Percentiles rank a stretch among this genome's conserved stretches.
Evolutionary conservation across 2,329 filamentous ascomycete species (phyloP).

Genomic region (Emmonsiellopsis sp.): DNA sequence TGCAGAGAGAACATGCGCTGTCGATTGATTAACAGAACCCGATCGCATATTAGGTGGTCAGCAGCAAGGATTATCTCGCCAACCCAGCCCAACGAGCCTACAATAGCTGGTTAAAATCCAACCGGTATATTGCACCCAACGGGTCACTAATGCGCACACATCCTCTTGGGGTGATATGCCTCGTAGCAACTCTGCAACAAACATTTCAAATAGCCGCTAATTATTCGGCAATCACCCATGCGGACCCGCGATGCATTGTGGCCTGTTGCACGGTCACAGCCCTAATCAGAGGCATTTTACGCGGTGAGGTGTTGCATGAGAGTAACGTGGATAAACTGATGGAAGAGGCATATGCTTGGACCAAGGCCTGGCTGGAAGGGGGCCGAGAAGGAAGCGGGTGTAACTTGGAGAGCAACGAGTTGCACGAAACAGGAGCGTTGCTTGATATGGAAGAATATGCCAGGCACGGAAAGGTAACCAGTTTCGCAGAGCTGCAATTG

Average conservation of each 20-base stretch:
- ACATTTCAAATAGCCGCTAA: slow-evolving; percentile 36
- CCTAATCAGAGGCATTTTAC: slow-evolving; percentile 38
- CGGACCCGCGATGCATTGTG: slow-evolving; percentile 43
- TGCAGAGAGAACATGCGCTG: too few relatives aligned
- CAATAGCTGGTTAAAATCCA: slow-evolving; percentile 32
- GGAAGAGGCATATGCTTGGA: slow-evolving; percentile 33
- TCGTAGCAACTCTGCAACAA: slow-evolving; percentile 32
- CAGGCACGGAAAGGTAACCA: slow-evolving; percentile 29
- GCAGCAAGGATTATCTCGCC: slow-evolving; percentile 28
- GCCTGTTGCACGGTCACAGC: slow-evolving; percentile 40
- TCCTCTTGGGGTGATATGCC: slow-evolving; percentile 40
- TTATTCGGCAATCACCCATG: slow-evolving; percentile 40
- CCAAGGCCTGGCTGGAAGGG: slow-evolving; percentile 19
- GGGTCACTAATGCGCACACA: slow-evolving; percentile 47
- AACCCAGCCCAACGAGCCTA: slow-evolving; percentile 34
- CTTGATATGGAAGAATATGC: slow-evolving; percentile 35
- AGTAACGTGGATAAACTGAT: slow-evolving; percentile 34
- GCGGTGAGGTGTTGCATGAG: slow-evolving; percentile 35
- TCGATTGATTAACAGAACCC: neutral
- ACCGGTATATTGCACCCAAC: slow-evolving; percentile 38
- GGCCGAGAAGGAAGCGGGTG: slow-evolving; percentile 14
- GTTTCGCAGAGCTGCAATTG: slow-evolving; percentile 33
- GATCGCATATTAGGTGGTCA: slow-evolving; percentile 18
- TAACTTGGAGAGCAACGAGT: slow-evolving; percentile 3
- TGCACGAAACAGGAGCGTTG: slow-evolving; percentile 11